Evolutionary conservation across 2,329 filamentous ascomycete genomes (phyloP).

Genomic region (Verticillium isaacii): DNA sequence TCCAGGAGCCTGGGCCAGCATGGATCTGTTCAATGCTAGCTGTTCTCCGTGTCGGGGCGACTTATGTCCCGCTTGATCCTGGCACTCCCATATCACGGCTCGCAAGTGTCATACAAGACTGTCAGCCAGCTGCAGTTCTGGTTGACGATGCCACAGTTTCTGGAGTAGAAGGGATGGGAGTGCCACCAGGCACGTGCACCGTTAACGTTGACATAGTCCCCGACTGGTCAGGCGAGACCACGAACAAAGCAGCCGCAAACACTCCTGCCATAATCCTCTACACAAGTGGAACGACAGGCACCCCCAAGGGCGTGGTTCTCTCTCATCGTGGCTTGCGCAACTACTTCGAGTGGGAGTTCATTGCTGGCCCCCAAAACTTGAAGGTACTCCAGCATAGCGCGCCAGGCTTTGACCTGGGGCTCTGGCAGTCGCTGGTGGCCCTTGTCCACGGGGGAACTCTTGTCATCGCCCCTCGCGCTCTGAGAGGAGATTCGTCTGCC

Average conservation of each 20-base stretch:
- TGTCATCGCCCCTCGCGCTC: conserved; percentile 22
- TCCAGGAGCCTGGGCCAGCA: no score
- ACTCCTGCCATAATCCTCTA: conserved; percentile 24
- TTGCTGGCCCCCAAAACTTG: conserved; percentile 10
- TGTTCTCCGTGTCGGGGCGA: conserved; percentile 29
- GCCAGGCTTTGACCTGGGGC: conserved; percentile 34
- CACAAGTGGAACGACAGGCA: conserved; percentile 24
- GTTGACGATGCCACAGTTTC: no score
- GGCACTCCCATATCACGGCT: conserved; percentile 24
- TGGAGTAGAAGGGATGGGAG: no score
- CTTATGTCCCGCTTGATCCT: conserved; percentile 36
- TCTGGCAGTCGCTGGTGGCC: conserved; percentile 29
- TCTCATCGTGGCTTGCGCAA: conserved; percentile 22
- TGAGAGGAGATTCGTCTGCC: conserved; percentile 25
- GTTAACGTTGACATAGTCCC: no score
- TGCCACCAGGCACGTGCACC: no score
- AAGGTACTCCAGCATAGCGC: conserved; percentile 33
- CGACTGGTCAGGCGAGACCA: no score
- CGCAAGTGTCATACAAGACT: conserved; percentile 15
- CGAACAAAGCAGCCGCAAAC: no score
- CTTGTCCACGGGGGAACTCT: conserved; percentile 31
- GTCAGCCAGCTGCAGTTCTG: background rate
- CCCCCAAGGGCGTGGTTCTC: conserved; percentile 35
- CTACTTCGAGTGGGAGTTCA: conserved; percentile 8
- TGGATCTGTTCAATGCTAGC: conserved; percentile 31